Base-by-base conservation (phyloP, 2,329 filamentous ascomycete species). In the Botryotinia globosa region DNA sequence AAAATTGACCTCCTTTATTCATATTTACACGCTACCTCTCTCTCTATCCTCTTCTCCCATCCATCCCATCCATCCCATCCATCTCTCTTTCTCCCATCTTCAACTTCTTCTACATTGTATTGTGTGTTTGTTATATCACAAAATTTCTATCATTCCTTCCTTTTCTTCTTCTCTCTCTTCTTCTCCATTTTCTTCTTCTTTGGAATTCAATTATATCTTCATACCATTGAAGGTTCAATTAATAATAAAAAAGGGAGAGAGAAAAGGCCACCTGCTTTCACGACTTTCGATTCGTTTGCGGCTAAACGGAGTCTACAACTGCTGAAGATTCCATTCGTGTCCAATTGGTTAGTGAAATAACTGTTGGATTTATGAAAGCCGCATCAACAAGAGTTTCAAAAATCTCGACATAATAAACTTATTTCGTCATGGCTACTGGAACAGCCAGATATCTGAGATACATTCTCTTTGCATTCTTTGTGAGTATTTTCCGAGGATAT, bases 381-480 rank as follows among this genome's bases (percentile, higher is more conserved):
- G 29, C 54, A 69, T 34, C 66, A 69, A 45, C 54, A 6, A 61
- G 56, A 59, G 34, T 34, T 14, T 61, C 65, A 42, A 5, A 14
- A 8, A 22, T 56, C 6, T 56, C 34, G 16, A 67, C 34, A 44
- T 12, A 25, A 39, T 45, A 34, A 44, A n/a, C 54, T 9, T 34
- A 65, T 71, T 32, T 66, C 59, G 66, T 54, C 59, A 81, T 81
- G 80, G 79, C 79, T 69, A 77, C 79, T 45, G 80, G 80, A 68
- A 76, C 80, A 25, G 77, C 91, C 83, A 90, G 92, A 83, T 93
- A 94, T 80, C 84, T 90, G 86, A 88, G 89, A 86, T 91, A 90
- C 83, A 87, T 97, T 81, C 87, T 96, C 81, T 90, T 97, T 80
- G 92, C 94, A 74, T 87, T 94, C 80, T 91, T 97, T 80, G 94